Percentiles rank a stretch among this genome's conserved stretches.
These are phyloP conservation scores for Pleurotus tuber-regium DNA, from an alignment of 768 basidiomycete genomes.

Conservation along the genomic window DNA sequence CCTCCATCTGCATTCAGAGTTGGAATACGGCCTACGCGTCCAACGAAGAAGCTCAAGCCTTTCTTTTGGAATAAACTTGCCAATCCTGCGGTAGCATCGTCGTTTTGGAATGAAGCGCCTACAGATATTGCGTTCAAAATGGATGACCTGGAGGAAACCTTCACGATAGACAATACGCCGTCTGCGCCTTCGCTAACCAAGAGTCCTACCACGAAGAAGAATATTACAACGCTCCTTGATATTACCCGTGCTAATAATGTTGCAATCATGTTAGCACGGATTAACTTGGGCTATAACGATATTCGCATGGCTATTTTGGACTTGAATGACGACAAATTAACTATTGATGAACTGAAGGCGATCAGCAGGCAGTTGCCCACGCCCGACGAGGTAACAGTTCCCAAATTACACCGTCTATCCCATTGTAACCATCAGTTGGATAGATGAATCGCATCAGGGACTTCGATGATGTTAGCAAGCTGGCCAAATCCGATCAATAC, in stretches of 20 bases:
- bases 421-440: background rate
- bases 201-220: conserved; percentile 44
- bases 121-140: conserved; percentile 48
- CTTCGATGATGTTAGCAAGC: conserved; percentile 68
- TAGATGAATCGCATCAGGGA: conserved; percentile 65
- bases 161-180: conserved; percentile 53
- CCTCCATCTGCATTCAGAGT: conserved; percentile 33
- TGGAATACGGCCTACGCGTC: conserved; percentile 31
- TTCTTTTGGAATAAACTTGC: conserved; percentile 90
- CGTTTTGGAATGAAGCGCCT: conserved; percentile 69
- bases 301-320: conserved; percentile 73
- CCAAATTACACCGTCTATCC: background rate
- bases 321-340: conserved; percentile 64
- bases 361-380: conserved; percentile 78
- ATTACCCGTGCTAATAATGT: conserved; percentile 84
- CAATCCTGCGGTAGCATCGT: conserved; percentile 36
- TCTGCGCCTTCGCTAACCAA: conserved; percentile 36
- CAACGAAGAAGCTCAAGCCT: conserved; percentile 67
- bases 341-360: conserved; percentile 73
- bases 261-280: conserved; percentile 80
- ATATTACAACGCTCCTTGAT: conserved; percentile 70
- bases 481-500: conserved; percentile 84
- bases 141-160: conserved; percentile 72
- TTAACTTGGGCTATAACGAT: conserved; percentile 60
- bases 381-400: conserved; percentile 65